These are phyloP conservation scores for Cladosporium sp. DNA, from an alignment of 2,329 filamentous ascomycete genomes.

Conservation along the genomic window DNA sequence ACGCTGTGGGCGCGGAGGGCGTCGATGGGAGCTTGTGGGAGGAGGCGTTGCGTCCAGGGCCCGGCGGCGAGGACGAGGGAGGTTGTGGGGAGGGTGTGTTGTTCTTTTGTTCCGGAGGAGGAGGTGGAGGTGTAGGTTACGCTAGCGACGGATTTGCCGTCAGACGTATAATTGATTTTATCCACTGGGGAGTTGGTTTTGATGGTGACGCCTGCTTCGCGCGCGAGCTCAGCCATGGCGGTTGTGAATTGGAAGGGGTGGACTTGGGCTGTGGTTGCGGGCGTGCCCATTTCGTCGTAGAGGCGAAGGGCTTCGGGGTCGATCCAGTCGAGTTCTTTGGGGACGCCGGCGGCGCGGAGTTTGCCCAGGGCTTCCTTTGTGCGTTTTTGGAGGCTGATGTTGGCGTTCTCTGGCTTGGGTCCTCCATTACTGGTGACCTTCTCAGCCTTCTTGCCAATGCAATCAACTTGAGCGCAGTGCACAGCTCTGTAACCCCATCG, in stretches of 20 bases:
- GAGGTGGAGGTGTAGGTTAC: conserved; percentile 60
- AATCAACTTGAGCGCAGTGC: conserved; percentile 68
- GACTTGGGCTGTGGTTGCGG: conserved; percentile 83
- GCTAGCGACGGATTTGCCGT: conserved; percentile 54
- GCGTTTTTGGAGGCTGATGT: conserved; percentile 57
- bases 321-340: conserved; percentile 82
- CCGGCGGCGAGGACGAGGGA: conserved; percentile 62
- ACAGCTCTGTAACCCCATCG: conserved; percentile 85
- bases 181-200: conserved; percentile 66
- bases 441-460: conserved; percentile 46
- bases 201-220: conserved; percentile 60
- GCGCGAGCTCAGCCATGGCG: conserved; percentile 73
- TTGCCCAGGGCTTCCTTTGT: conserved; percentile 52
- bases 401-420: neutral
- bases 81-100: conserved; percentile 54
- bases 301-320: conserved; percentile 63
- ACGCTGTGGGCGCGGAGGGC: conserved; percentile 64
- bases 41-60: conserved; percentile 59
- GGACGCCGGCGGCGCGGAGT: conserved; percentile 62
- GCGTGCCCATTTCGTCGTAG: conserved; percentile 83
- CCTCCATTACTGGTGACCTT: neutral
- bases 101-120: conserved; percentile 49
- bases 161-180: conserved; percentile 57
- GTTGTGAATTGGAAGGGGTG: conserved; percentile 91
- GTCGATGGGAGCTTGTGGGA: conserved; percentile 57